A percentile compares a stretch with the other conserved stretches of the same genome.
These are phyloP conservation scores for Apiospora arundinis DNA, from an alignment of 2,329 filamentous ascomycete species.

Conservation along the genomic window DNA sequence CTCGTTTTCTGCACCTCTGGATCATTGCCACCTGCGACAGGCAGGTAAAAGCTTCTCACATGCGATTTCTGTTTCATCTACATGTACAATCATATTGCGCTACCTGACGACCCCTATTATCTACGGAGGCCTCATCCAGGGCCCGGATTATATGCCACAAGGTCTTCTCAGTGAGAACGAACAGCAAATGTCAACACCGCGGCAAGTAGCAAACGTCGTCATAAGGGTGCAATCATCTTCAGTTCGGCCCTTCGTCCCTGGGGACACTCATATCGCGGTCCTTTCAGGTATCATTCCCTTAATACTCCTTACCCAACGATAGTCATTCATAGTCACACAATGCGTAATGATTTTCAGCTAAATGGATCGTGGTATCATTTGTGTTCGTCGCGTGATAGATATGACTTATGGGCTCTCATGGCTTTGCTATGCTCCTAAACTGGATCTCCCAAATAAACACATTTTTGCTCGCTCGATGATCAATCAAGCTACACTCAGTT, in stretches of 20 bases:
- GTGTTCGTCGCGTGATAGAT: not conserved
- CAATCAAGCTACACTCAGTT: constrained; percentile 45
- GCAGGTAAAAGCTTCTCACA: not conserved
- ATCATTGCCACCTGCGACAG: not conserved
- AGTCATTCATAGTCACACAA: not conserved
- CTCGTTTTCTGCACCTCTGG: not conserved
- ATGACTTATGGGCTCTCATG: not conserved
- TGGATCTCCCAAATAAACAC: constrained; percentile 12
- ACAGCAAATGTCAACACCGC: not conserved
- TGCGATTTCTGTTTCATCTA: not conserved
- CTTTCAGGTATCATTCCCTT: not conserved
- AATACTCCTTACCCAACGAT: not conserved
- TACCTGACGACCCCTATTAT: not conserved
- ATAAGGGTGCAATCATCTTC: not conserved
- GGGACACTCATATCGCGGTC: not conserved
- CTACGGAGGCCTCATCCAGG: not conserved
- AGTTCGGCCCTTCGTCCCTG: not conserved
- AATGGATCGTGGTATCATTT: constrained; percentile 10
- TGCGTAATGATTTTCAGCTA: not conserved
- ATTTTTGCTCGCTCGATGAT: not conserved
- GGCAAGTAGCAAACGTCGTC: not conserved
- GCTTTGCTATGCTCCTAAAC: not conserved
- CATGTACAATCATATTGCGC: not conserved
- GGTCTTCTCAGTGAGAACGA: not conserved
- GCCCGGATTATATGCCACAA: not conserved